phyloP scores from a whole-genome alignment of 352 stramenopile species.

The Phytopythium boreale region DNA sequence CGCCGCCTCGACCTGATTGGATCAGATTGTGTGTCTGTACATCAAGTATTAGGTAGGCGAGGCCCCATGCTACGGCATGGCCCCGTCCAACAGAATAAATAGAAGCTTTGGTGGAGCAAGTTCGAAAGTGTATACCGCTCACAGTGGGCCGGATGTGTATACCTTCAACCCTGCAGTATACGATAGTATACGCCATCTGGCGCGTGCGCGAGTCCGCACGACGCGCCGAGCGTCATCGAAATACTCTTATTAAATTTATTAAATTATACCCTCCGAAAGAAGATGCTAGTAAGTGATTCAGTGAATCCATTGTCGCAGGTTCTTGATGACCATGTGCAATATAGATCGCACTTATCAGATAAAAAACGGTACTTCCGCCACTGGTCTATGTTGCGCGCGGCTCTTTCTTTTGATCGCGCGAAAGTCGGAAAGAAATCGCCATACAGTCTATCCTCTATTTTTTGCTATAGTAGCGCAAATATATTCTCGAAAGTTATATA shows the following conservation, averaged over 20 bases:
- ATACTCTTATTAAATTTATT: neutral
- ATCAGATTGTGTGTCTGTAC: neutral
- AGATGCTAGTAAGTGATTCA: neutral
- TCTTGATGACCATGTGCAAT: neutral
- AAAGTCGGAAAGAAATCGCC: too few species aligned
- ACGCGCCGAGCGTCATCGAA: neutral
- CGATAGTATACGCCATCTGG: too few species aligned
- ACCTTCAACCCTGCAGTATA: too few species aligned
- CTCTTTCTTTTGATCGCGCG: neutral
- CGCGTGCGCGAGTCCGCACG: neutral
- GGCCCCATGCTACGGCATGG: slow-evolving; percentile 3
- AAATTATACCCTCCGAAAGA: neutral
- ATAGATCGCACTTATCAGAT: neutral
- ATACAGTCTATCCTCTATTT: too few species aligned
- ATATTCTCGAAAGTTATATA: too few species aligned
- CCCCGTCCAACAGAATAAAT: slow-evolving; percentile 4
- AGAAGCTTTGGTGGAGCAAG: neutral
- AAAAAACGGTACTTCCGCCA: neutral
- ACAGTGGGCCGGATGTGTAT: too few species aligned
- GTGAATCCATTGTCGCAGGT: neutral
- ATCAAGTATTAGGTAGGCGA: neutral
- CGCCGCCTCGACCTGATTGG: neutral
- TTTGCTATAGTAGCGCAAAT: too few species aligned
- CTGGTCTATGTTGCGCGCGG: neutral
- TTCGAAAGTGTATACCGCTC: neutral